Conservation (phyloP, 176 grass and related monocot species). For the bread wheat (Triticum aestivum) region DNA sequence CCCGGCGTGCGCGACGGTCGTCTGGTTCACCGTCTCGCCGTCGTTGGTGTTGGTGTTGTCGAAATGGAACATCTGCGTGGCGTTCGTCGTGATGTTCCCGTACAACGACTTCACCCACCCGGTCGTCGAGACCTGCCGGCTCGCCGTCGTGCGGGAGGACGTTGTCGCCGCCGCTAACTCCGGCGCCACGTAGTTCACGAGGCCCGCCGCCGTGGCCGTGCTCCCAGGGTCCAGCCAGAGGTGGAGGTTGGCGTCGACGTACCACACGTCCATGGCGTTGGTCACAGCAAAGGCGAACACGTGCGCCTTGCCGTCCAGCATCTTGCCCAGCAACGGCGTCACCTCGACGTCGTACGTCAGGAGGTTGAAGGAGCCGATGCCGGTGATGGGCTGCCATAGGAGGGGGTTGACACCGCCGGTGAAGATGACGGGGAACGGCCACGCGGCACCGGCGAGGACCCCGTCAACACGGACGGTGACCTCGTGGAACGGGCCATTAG, state of each 20-base stretch:
- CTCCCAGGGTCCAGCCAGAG: not conserved
- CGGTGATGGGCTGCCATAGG: not conserved
- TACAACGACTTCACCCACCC: not conserved
- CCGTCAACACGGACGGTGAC: constrained; percentile 48
- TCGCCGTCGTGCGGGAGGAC: not conserved
- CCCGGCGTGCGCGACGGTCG: not conserved
- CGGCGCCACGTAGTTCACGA: not conserved
- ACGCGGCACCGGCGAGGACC: constrained; percentile 40
- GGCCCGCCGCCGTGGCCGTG: not conserved
- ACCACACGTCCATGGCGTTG: not conserved
- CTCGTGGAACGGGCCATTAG: constrained; percentile 63
- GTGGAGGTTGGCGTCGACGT: not conserved
- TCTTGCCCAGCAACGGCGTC: not conserved
- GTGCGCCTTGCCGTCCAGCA: not conserved
- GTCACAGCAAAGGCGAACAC: not conserved
- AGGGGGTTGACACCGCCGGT: not conserved
- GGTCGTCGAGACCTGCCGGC: not conserved
- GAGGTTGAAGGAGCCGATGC: not conserved
- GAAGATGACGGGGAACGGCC: not conserved
- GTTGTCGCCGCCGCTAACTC: not conserved
- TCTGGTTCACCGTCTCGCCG: not conserved
- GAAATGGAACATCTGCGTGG: not conserved
- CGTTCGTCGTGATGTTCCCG: not conserved
- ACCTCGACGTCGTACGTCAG: not conserved
- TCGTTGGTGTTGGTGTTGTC: not conserved